Evolutionary conservation across 768 basidiomycete genomes (phyloP), one percentile per base, ranked within the genome.

Genomic region (Rhodosporidiobolus sp.): DNA sequence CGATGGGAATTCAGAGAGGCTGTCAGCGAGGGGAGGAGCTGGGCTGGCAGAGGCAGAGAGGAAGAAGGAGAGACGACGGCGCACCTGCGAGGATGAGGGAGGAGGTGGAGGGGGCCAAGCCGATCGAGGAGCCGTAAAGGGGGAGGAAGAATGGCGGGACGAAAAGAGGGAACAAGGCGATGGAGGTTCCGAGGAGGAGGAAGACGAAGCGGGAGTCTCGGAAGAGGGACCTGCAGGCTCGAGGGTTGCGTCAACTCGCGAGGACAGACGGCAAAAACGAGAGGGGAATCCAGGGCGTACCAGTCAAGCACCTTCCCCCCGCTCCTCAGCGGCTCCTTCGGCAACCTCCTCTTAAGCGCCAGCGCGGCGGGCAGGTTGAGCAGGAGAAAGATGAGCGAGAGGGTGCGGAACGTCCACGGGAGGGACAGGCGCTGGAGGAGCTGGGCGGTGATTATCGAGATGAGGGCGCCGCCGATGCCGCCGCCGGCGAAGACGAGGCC

Each of bases 91-190:
- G 65, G 1, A 79, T 62, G 12, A 61, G 65, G 0, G 79, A 76
- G 2, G 72, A 65, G 0, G 75, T 52, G 9, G 63, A 53, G n/a
- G 72, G 57, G 48, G 57, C 35, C 12, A 79, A 63, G 11, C 76
- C 77, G 49, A 78, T 62, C 2, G 73, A 67, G 12, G 56, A 54
- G 16, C 63, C 75, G 70, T 75, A 79, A 14, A 79, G 60, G 2
- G 79, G 79, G 22, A 79, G 64, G 68, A 79, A 77, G 61, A 79
- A 79, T 57, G 67, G 67, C 32, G 67, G 67, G 10, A 78, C 73
- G 45, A 77, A 72, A 38, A 79, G 72, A 1, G 75, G 75, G 60
- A 76, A 78, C 19, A 72, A 34, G n/a, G 61, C 77, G 32, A 78
- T n/a, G 1, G 75, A 49, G 16, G 62, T 59, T 16, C 70, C 73